Evolutionary conservation across 768 basidiomycete genomes (phyloP), one percentile per base, ranked within the genome.

Genomic region (Leccinum barrowsii): DNA sequence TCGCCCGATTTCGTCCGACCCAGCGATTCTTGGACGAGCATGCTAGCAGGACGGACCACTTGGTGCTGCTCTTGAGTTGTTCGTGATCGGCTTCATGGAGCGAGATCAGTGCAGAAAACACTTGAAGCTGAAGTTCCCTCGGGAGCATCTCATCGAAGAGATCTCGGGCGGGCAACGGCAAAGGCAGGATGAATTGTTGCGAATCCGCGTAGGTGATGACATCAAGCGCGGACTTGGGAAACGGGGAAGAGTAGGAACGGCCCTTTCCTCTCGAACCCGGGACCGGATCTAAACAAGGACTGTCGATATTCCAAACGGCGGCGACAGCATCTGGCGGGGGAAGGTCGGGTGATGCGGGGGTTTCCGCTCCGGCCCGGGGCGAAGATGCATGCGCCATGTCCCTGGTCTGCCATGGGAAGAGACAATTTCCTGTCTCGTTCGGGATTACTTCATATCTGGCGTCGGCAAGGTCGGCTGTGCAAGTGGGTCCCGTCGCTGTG

Each of bases 1-100:
- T 69, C 2, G 89, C 94, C 63, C 79, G 84, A 54, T 89, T 84
- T 59, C 79, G 78, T 6, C 94, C 94, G 11, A 88, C 80, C 89
- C 91, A 94, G 64, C 82, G 83, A 55, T 80, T 79, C 65, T 78
- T 83, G 2, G 80, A 79, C 7, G 84, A 85, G 3, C 79, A 75
- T 0, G 92, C 90, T 59, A 78, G 85, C 13, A 75, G 73, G 28
- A 78, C 77, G 12, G 85, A 83, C 86, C 91, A 89, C 46, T 77
- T 77, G 7, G 7, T 26, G 35, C 79, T 78, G 2, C 64, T 63
- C 19, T 82, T 63, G 13, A 75, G 64, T 40, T 75, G 76, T 52
- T 77, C 63, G 65, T 86, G 78, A 59, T 90, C 90, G 7, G 70
- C 75, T 65, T 86, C 83, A 63, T 89, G 80, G 17, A 87, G 61